Evolutionary conservation across 2,329 filamentous ascomycete species (phyloP).

Genomic region (Microthyrium microscopicum): DNA sequence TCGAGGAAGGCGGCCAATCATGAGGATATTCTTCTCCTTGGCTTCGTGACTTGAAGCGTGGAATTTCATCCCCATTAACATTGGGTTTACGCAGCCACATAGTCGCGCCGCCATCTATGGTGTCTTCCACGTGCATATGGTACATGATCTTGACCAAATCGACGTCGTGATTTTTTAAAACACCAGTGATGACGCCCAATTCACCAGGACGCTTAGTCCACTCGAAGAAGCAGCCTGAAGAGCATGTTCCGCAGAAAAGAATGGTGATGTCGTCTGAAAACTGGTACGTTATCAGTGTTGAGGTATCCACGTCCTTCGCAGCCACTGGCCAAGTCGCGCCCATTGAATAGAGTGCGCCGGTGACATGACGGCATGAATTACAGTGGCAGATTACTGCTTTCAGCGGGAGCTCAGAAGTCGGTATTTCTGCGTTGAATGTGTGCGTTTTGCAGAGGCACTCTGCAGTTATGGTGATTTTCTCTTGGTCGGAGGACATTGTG

Average conservation of each 20-base stretch:
- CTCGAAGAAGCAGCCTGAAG: constrained; percentile 27
- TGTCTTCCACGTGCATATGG: constrained; percentile 34
- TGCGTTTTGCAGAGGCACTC: constrained; percentile 31
- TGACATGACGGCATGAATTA: background rate
- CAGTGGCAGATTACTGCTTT: constrained; percentile 11
- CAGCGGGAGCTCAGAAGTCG: constrained; percentile 24
- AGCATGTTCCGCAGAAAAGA: constrained; percentile 29
- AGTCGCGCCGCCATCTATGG: constrained; percentile 34
- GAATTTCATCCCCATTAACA: constrained; percentile 15
- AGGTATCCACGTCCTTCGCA: constrained; percentile 11
- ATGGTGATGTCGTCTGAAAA: constrained; percentile 20
- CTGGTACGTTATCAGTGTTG: constrained; percentile 21
- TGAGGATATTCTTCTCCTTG: constrained; percentile 15
- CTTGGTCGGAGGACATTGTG: too few relatives aligned
- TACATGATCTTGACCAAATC: constrained; percentile 16
- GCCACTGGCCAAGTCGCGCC: background rate
- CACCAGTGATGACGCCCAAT: constrained; percentile 24
- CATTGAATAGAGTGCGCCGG: background rate
- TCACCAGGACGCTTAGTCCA: constrained; percentile 9
- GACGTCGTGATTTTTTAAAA: constrained; percentile 16
- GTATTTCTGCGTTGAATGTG: constrained; percentile 21
- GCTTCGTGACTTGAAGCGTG: constrained; percentile 11
- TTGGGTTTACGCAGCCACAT: constrained; percentile 27
- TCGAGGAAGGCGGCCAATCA: constrained; percentile 16
- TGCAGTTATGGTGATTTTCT: constrained; percentile 17